Base-by-base conservation (phyloP, 805 yeast genomes). In the Priceomyces carsonii region DNA sequence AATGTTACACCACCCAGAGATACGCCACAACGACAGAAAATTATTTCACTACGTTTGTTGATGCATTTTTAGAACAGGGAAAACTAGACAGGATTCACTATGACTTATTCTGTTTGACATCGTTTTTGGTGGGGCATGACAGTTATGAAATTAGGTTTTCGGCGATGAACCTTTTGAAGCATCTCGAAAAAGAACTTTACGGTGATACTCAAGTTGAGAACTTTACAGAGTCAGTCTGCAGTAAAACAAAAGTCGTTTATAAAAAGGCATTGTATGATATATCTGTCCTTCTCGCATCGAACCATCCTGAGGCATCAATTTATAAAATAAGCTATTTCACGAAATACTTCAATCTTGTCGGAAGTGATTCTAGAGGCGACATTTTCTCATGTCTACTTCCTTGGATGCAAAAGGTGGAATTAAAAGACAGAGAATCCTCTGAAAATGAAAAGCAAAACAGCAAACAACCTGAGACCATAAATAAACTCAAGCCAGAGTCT, bases 331-430 rank as follows among this genome's bases (percentile, higher is more conserved):
- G 95, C 43, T 79, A 85, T 58, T 59, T 85, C 59, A 77, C 93
- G 3, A 69, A 77, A 72, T 72, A 79, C 48, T 80, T 85, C 60
- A 79, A 80, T 51, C 40, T 56, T 17, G 72, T 73, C 29, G 82
- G 82, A 33, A 64, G 63, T 33, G 73, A 73, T 16, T 74, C 85
- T 1, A 73, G 93, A 51, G 77, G 86, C 39, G 96, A 90, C 55
- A 73, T 91, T 8, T 62, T 91, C 37, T 80, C 93, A 0, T 81
- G 90, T 16, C 58, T 93, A 33, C 66, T 87, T 7, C 97, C 99
- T 1, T 93, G 98, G 97, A 78, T 90, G n/a, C 93, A 85, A 51
- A 77, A 82, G 2, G 80, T 90, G 28, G 85, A 82, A 29, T 66
- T 91, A 36, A 74, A 75, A 1, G 45, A 38, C 2, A 38, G 34